Evolutionary conservation across 139 green algal species (phyloP), one percentile per base, ranked within the genome.

Genomic region (Closterium sp.): DNA sequence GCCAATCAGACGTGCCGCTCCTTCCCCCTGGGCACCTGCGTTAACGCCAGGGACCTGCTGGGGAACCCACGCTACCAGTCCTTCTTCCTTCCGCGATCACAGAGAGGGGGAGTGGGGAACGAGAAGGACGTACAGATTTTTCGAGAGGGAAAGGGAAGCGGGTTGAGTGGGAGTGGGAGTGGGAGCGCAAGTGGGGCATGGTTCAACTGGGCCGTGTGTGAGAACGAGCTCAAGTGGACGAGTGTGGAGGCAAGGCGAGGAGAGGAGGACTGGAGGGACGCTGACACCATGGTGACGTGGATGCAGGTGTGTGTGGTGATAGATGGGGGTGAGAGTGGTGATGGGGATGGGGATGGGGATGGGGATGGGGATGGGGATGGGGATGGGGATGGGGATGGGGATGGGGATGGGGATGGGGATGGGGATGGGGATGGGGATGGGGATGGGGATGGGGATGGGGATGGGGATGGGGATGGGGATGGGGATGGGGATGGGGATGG

Each of bases 151-250:
- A 50, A 50, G 38, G 38, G 38, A 50, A 50, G 38, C 38, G 13
- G 38, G 38, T 50, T 13, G 38, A 50, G 38, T 42, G 34, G 34
- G 34, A 42, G 34, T 42, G 34, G 34, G 34, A 42, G 34, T 50
- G 34, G 34, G 34, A 42, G 34, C 9, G 34, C 4, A 6, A 42
- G 34, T 50, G 38, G 38, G 29, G 24, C 38, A 4, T 32, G 91
- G 27, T 94, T 94, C 89, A 94, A 90, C 38, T 42, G 30, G 79
- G 89, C 45, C 30, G 84, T 90, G 70, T 89, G 86, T 86, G 92
- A 94, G 89, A 94, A 94, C 70, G 90, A 94, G 89, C 19, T 94
- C 1, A 94, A 94, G 88, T 94, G 92, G 92, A 45, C 31, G 31
- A 30, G n/a, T n/a, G 91, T 73, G 30, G 89, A 94, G 86, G 17